Conservation (phyloP, 495 filamentous ascomycete genomes). For the Trichoderma gamsii region DNA sequence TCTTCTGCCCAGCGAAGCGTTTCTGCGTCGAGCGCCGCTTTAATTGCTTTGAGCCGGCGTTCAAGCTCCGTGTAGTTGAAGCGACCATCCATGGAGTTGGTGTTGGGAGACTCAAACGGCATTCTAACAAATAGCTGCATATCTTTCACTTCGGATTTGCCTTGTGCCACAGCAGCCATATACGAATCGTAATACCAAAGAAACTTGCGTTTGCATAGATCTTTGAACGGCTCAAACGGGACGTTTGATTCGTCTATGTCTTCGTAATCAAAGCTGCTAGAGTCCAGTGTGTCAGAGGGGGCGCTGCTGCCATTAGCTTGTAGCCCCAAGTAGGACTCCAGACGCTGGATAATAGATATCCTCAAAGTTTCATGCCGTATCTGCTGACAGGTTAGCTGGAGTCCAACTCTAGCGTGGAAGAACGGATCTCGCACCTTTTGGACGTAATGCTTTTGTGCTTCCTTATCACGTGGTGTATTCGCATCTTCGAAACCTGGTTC, state of each 20-base stretch:
- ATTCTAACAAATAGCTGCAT: conserved; percentile 62
- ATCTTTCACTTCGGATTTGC: conserved; percentile 52
- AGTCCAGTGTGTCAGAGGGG: conserved; percentile 28
- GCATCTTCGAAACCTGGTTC: conserved; percentile 88
- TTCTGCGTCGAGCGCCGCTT: conserved; percentile 64
- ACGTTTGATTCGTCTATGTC: conserved; percentile 43
- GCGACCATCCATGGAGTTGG: conserved; percentile 80
- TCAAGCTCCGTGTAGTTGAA: conserved; percentile 79
- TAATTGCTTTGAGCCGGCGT: conserved; percentile 58
- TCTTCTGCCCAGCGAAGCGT: conserved; percentile 62
- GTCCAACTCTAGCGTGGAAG: background rate
- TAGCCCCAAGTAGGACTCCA: conserved; percentile 74
- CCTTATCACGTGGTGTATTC: conserved; percentile 59
- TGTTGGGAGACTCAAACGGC: conserved; percentile 70
- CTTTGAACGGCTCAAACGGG: conserved; percentile 74
- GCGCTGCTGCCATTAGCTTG: conserved; percentile 39
- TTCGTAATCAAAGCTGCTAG: conserved; percentile 48
- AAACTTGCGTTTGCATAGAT: conserved; percentile 86
- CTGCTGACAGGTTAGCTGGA: conserved; percentile 36
- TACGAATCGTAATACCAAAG: conserved; percentile 95
- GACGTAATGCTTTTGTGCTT: conserved; percentile 72
- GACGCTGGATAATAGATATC: conserved; percentile 75
- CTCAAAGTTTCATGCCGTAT: conserved; percentile 89
- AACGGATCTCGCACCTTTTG: conserved; percentile 58
- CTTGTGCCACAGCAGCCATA: conserved; percentile 59